A percentile compares a stretch with the other conserved stretches of the same genome.
phyloP scores from a whole-genome alignment of 345 rosid species.

The Bruguiera parviflora region DNA sequence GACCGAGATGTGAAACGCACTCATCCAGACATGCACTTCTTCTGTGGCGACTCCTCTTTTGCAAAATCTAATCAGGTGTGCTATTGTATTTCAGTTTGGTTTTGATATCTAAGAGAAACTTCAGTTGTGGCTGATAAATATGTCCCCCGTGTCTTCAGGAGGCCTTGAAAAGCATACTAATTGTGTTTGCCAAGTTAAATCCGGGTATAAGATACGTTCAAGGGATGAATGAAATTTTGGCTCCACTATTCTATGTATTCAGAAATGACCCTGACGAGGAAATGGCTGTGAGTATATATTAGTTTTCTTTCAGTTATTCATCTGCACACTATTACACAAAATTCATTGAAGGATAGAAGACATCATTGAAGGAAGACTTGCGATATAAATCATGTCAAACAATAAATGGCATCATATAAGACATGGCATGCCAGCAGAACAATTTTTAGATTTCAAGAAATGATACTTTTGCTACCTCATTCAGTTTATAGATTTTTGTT shows the following conservation, averaged over 20 bases:
- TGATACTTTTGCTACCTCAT: no score
- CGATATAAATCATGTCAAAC: no score
- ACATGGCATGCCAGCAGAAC: no score
- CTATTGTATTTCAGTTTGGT: constrained; percentile 4
- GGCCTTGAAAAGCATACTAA: constrained; percentile 68
- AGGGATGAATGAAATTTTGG: constrained; percentile 98
- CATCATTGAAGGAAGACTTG: no score
- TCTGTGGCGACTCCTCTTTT: constrained; percentile 74
- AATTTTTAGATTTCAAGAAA: no score
- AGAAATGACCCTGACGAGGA: constrained; percentile 76
- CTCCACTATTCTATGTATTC: constrained; percentile 82
- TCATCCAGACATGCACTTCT: constrained; percentile 94
- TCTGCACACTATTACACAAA: neutral
- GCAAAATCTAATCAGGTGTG: constrained; percentile 84
- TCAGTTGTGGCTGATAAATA: constrained; percentile 20
- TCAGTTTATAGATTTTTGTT: no score
- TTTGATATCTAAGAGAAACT: constrained; percentile 1
- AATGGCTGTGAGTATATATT: constrained; percentile 55
- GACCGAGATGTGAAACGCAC: constrained; percentile 96
- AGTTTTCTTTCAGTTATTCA: neutral
- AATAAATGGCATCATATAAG: no score
- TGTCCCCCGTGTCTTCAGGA: constrained; percentile 49
- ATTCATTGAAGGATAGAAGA: no score
- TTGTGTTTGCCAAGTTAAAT: constrained; percentile 87
- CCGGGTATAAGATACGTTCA: constrained; percentile 98